A percentile compares a stretch with the other conserved stretches of the same genome.
These are phyloP conservation scores for Colletotrichum coccodes DNA, from an alignment of 2,329 filamentous ascomycete genomes.

Conservation along the genomic window DNA sequence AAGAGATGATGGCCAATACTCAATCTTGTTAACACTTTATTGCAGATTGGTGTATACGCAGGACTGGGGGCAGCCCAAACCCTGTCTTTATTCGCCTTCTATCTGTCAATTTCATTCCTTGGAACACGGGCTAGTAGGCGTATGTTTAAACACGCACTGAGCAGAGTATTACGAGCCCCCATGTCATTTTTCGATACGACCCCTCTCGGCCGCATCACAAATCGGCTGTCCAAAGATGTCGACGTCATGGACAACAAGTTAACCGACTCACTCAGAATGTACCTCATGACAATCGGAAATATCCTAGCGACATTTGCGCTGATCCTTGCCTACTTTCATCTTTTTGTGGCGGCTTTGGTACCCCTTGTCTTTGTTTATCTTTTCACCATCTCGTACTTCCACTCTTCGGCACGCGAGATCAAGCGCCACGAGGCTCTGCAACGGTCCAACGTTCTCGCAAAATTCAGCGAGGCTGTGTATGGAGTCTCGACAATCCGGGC, in stretches of 20 bases:
- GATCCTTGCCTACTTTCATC: slow-evolving; percentile 89
- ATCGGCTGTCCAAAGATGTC: slow-evolving; percentile 97
- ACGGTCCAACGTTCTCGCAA: slow-evolving; percentile 94
- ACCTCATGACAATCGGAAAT: slow-evolving; percentile 84
- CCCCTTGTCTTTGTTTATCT: slow-evolving; percentile 92
- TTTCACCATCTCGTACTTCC: slow-evolving; percentile 86
- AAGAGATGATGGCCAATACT: no score
- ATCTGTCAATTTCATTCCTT: slow-evolving; percentile 93
- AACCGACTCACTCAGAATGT: no score
- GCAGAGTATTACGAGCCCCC: slow-evolving; percentile 85
- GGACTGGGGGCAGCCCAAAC: no score
- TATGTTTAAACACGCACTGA: no score
- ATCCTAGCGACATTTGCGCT: slow-evolving; percentile 87
- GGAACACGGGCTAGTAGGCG: no score
- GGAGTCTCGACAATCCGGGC: slow-evolving; percentile 97
- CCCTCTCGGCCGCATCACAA: slow-evolving; percentile 95
- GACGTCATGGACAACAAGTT: slow-evolving; percentile 95
- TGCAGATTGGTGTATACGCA: no score
- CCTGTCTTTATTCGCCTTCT: no score
- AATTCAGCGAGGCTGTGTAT: slow-evolving; percentile 94
- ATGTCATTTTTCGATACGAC: slow-evolving; percentile 99
- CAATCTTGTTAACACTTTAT: no score
- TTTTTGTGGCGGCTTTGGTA: slow-evolving; percentile 89
- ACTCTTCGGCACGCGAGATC: slow-evolving; percentile 91
- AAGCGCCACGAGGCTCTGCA: slow-evolving; percentile 96